Conservation (phyloP, 2,329 filamentous ascomycete species). For the Hypomyces perniciosus region DNA sequence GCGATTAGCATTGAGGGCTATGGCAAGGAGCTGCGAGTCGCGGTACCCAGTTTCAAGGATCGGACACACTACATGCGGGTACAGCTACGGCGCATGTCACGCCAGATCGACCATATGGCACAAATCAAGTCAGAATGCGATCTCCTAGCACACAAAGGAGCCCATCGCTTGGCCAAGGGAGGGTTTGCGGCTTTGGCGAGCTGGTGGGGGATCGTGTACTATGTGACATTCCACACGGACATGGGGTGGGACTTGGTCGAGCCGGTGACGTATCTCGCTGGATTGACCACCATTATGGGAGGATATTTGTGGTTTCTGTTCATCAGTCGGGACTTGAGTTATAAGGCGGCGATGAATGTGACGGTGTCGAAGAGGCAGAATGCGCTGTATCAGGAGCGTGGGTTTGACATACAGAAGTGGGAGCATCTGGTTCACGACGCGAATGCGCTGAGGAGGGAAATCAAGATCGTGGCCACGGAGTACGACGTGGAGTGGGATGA, state of each 20-base stretch:
- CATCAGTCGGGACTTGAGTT: slow-evolving; percentile 83
- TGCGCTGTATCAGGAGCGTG: slow-evolving; percentile 66
- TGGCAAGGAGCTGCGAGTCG: slow-evolving; percentile 60
- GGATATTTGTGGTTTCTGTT: slow-evolving; percentile 93
- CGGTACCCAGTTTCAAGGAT: slow-evolving; percentile 82
- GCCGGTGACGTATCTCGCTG: slow-evolving; percentile 82
- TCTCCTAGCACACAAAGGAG: slow-evolving; percentile 65
- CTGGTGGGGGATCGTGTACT: slow-evolving; percentile 83
- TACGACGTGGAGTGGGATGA: slow-evolving; percentile 92
- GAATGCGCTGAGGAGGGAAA: slow-evolving; percentile 70
- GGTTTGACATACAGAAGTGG: slow-evolving; percentile 74
- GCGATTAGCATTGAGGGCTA: slow-evolving; percentile 73
- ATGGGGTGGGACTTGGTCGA: slow-evolving; percentile 89
- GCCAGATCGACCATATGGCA: slow-evolving; percentile 61
- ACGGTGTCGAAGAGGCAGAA: slow-evolving; percentile 75
- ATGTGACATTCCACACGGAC: slow-evolving; percentile 63
- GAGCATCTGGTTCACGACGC: slow-evolving; percentile 73
- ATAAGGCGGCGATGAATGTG: slow-evolving; percentile 79
- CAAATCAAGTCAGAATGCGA: slow-evolving; percentile 80
- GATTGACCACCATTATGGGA: slow-evolving; percentile 78
- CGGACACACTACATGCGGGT: slow-evolving; percentile 84
- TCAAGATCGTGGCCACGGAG: slow-evolving; percentile 73
- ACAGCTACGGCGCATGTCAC: slow-evolving; percentile 65
- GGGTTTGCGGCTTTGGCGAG: slow-evolving; percentile 67
- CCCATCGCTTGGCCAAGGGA: slow-evolving; percentile 71